phyloP scores from a whole-genome alignment of 2,329 filamentous ascomycete genomes.

The Endothia cerciana region DNA sequence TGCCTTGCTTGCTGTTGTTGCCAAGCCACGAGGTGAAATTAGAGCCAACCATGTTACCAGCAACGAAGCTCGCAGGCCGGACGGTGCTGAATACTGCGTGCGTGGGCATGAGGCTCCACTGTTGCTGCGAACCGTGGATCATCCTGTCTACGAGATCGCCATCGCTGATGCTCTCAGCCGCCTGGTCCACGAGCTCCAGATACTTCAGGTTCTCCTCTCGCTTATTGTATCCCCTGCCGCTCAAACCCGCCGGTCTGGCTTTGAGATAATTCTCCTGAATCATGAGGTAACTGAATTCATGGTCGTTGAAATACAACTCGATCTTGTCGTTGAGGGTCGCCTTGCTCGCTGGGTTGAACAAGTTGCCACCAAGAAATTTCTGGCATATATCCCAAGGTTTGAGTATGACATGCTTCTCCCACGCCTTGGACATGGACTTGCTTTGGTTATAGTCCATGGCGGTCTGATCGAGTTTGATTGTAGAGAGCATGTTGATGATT shows the following conservation, averaged over 20 bases:
- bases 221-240: constrained; percentile 59
- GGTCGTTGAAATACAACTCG: constrained; percentile 98
- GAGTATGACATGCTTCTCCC: constrained; percentile 96
- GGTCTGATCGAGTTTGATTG: constrained; percentile 83
- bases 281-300: constrained; percentile 97
- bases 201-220: constrained; percentile 77
- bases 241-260: constrained; percentile 72
- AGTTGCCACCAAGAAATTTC: constrained; percentile 85
- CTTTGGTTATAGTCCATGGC: constrained; percentile 82
- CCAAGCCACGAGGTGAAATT: constrained; percentile 91
- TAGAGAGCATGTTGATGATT: constrained; percentile 98
- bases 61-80: constrained; percentile 82
- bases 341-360: constrained; percentile 84
- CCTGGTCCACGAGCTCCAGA: constrained; percentile 84
- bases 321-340: constrained; percentile 95
- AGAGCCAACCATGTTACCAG: constrained; percentile 75
- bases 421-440: constrained; percentile 94
- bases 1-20: constrained; percentile 86
- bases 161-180: constrained; percentile 95
- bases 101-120: constrained; percentile 97
- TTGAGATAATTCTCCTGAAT: constrained; percentile 96
- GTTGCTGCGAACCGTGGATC: constrained; percentile 98
- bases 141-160: constrained; percentile 95
- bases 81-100: constrained; percentile 97
- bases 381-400: constrained; percentile 98